phyloP scores from a whole-genome alignment of 192 early-diverging fungal genomes.

The Gaertneriomyces semiglobifer region DNA sequence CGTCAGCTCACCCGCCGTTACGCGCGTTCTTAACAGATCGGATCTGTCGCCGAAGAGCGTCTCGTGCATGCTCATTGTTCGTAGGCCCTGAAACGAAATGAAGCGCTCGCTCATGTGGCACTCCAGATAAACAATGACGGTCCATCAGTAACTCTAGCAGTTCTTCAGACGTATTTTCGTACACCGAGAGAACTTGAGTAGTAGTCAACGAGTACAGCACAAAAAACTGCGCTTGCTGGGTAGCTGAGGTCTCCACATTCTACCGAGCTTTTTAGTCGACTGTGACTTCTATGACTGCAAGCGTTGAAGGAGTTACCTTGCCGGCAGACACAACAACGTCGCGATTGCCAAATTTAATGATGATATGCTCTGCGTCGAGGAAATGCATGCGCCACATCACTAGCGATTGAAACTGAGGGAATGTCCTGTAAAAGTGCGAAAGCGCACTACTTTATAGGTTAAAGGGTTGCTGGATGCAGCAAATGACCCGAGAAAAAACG shows the following conservation, averaged over 20 bases:
- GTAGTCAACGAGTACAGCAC: conserved; percentile 59
- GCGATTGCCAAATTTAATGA: conserved; percentile 69
- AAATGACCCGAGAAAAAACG: not conserved
- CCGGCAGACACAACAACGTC: conserved; percentile 43
- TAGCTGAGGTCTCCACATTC: not conserved
- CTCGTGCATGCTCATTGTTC: conserved; percentile 59
- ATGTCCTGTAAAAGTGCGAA: conserved; percentile 62
- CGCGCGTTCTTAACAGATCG: conserved; percentile 60
- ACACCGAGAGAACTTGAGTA: conserved; percentile 55
- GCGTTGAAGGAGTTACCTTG: conserved; percentile 34
- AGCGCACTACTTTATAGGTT: conserved; percentile 12
- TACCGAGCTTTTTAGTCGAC: not conserved
- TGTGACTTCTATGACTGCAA: not conserved
- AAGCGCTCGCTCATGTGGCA: conserved; percentile 10
- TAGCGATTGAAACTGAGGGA: conserved; percentile 54
- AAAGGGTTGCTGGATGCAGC: not conserved
- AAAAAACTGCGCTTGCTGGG: conserved; percentile 52
- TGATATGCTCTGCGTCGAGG: conserved; percentile 49
- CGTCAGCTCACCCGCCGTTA: conserved; percentile 64
- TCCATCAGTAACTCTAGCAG: conserved; percentile 54
- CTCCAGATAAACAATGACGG: conserved; percentile 42
- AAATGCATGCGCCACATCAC: conserved; percentile 72
- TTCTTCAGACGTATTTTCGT: conserved; percentile 65
- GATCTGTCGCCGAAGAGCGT: conserved; percentile 51
- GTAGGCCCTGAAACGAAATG: conserved; percentile 40